Conservation (phyloP, 75 land plant species). For the Picea glauca region DNA sequence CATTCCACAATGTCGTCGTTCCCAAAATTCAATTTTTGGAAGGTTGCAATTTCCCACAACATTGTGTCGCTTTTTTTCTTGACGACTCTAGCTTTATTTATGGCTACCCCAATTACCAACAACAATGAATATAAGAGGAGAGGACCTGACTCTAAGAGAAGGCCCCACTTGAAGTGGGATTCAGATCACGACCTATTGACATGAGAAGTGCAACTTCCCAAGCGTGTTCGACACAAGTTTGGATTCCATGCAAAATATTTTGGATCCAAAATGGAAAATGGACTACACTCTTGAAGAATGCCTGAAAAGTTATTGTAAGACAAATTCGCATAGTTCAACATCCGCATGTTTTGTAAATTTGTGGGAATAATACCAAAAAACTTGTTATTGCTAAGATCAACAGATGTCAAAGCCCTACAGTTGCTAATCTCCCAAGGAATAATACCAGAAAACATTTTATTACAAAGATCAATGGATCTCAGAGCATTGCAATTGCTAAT, state of each 20-base stretch:
- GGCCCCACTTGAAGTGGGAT: conserved; percentile 6
- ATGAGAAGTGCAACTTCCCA: background rate
- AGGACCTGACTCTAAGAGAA: conserved; percentile 34
- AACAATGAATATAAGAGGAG: conserved; percentile 26
- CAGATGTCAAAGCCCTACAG: too few species aligned
- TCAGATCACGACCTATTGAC: background rate
- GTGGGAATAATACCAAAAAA: too few species aligned
- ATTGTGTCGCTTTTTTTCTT: conserved; percentile 4
- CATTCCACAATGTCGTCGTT: conserved; percentile 45
- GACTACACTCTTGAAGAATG: too few species aligned
- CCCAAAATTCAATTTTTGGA: conserved; percentile 52
- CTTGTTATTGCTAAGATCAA: too few species aligned
- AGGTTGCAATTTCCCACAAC: conserved; percentile 70
- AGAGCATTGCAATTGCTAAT: too few species aligned
- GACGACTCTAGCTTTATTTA: conserved; percentile 10
- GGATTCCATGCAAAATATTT: conserved; percentile 36
- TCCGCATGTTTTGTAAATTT: too few species aligned
- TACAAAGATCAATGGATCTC: too few species aligned
- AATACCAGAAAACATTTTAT: too few species aligned
- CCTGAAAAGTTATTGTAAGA: too few species aligned
- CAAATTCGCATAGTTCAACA: too few species aligned
- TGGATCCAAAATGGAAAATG: conserved; percentile 8
- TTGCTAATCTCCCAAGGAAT: too few species aligned
- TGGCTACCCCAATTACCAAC: conserved; percentile 37
- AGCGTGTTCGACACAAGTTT: conserved; percentile 28